phyloP scores from a whole-genome alignment of 352 stramenopile species.

The Pythium guiyangense region DNA sequence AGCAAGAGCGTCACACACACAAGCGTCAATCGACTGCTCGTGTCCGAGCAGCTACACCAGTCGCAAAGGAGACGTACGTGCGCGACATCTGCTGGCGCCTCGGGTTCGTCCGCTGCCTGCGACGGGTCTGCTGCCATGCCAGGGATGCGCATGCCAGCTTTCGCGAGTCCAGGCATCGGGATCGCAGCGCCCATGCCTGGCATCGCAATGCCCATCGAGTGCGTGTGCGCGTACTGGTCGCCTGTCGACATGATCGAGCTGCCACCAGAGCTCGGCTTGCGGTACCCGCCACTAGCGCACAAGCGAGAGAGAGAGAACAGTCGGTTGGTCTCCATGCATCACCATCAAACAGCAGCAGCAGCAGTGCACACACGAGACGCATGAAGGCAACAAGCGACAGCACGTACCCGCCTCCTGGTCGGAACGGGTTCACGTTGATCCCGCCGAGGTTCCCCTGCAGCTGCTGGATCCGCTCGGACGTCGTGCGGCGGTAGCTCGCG shows the following conservation, averaged over 20 bases:
- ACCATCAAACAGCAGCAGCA: not conserved
- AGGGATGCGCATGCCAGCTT: conserved; percentile 58
- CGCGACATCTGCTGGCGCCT: conserved; percentile 38
- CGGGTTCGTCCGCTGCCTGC: conserved; percentile 20
- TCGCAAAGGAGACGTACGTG: conserved; percentile 37
- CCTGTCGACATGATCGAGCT: conserved; percentile 80
- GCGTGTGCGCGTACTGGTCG: conserved; percentile 69
- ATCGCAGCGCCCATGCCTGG: conserved; percentile 78
- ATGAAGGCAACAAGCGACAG: conserved; percentile 5
- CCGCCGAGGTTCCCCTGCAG: conserved; percentile 75
- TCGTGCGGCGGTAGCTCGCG: conserved; percentile 19
- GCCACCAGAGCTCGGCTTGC: conserved; percentile 27
- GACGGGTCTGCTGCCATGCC: conserved; percentile 38
- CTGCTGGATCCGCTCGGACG: conserved; percentile 61
- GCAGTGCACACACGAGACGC: not conserved
- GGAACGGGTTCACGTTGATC: conserved; percentile 84
- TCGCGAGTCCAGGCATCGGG: conserved; percentile 78
- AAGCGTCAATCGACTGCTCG: not conserved
- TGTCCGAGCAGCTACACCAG: not conserved
- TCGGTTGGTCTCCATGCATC: not conserved
- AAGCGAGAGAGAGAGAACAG: not conserved
- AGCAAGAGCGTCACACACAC: too few relatives aligned
- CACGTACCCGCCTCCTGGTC: conserved; percentile 28
- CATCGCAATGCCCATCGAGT: conserved; percentile 71
- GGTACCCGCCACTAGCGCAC: conserved; percentile 25